Evolutionary conservation across 2,329 filamentous ascomycete species (phyloP).

Genomic region (Aspergillus sp.): DNA sequence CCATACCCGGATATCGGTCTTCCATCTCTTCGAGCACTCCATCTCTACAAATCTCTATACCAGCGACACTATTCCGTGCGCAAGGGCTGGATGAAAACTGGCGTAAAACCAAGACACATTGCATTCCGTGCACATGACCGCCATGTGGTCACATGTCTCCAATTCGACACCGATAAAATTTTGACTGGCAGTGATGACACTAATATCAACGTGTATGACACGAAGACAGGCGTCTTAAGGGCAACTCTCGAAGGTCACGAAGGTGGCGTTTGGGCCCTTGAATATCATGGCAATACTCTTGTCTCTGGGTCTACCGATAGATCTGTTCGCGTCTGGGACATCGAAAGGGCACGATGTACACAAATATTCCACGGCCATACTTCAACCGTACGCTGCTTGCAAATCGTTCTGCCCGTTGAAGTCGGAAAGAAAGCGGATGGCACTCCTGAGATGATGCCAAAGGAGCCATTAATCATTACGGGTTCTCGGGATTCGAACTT

Average conservation of each 20-base stretch:
- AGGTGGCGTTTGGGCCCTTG: conserved; percentile 94
- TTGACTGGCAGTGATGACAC: conserved; percentile 97
- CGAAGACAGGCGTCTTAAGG: conserved; percentile 82
- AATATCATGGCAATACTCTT: conserved; percentile 91
- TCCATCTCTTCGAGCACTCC: conserved; percentile 74
- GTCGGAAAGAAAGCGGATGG: conserved; percentile 72
- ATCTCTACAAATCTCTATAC: conserved; percentile 95
- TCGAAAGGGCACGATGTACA: conserved; percentile 85
- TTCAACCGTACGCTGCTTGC: conserved; percentile 91
- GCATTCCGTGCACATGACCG: conserved; percentile 95
- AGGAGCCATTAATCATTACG: conserved; percentile 94
- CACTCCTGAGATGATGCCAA: conserved; percentile 80
- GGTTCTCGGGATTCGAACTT: conserved; percentile 93
- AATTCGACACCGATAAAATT: conserved; percentile 98
- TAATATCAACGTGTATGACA: conserved; percentile 96
- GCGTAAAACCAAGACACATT: conserved; percentile 83
- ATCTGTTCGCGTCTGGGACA: conserved; percentile 99
- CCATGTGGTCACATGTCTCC: conserved; percentile 95
- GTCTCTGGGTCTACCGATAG: conserved; percentile 96
- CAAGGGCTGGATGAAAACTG: conserved; percentile 82
- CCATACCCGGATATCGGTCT: conserved; percentile 80
- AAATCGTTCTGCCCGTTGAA: conserved; percentile 85
- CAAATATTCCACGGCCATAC: conserved; percentile 98
- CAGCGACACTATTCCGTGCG: conserved; percentile 88
- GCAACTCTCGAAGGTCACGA: conserved; percentile 89